Base-by-base conservation (phyloP, 139 green algal species). In the Chlorella vulgaris region DNA sequence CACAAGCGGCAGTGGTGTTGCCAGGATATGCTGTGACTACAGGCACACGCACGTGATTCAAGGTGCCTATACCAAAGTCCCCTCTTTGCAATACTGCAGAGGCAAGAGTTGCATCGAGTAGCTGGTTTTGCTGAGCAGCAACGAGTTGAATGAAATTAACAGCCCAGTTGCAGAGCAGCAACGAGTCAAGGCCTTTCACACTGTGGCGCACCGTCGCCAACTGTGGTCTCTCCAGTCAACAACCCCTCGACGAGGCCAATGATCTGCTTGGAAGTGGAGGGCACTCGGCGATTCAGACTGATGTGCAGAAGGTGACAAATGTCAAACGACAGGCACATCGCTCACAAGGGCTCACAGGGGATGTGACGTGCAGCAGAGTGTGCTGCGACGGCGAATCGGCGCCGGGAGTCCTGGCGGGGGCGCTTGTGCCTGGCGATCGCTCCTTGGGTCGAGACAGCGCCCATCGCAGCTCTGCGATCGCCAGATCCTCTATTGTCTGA, bases 11-110 rank as follows among this genome's bases (percentile, higher is more conserved):
- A n/a, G n/a, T n/a, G n/a, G n/a, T n/a, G n/a, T n/a, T n/a, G n/a
- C n/a, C n/a, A n/a, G n/a, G n/a, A n/a, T n/a, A n/a, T n/a, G n/a
- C n/a, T n/a, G n/a, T n/a, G n/a, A n/a, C n/a, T n/a, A 69, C 28
- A 39, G 5, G 22, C 26, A 39, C 26, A 43, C 5, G 62, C 50
- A 78, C 71, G 29, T 43, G 35, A 62, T 81, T 81, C 53, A 81
- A 62, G n/a, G 76, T 81, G 61, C 76, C 76, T 21, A 82, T 47
- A 13, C 76, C 76, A 61, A 82, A 82, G 63, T 82, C 65, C 0
- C 76, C 76, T 5, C n/a, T 28, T 18, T 28, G 4, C 19, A 82
- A 33, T 6, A 33, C 26, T 29, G 29, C 26, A 33, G 28, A 28
- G 3, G 24, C 61, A 68, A 2, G 63, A 28, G 40, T n/a, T 60